Evolutionary conservation across 768 basidiomycete species (phyloP).

Genomic region (Royoungia palumana): DNA sequence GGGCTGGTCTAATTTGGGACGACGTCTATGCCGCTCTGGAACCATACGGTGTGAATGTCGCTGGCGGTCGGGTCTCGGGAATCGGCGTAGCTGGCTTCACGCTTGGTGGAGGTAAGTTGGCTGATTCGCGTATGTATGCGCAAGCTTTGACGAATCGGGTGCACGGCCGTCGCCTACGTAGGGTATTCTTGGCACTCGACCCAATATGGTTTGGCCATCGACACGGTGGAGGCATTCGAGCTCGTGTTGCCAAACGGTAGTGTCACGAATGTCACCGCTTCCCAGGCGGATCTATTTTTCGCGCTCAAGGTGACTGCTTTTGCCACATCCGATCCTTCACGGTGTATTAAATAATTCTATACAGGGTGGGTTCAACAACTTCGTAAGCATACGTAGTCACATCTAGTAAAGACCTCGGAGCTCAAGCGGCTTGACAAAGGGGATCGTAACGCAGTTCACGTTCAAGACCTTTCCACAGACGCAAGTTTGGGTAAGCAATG

Average conservation of each 20-base stretch:
- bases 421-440: conserved; percentile 40
- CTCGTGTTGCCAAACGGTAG: conserved; percentile 58
- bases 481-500: conserved; percentile 22
- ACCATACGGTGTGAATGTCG: conserved; percentile 48
- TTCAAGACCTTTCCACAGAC: conserved; percentile 40
- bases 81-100: conserved; percentile 59
- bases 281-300: conserved; percentile 42
- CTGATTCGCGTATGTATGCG: neutral
- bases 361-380: conserved; percentile 67
- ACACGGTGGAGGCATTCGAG: conserved; percentile 54
- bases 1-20: conserved; percentile 57
- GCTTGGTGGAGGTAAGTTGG: conserved; percentile 50
- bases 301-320: conserved; percentile 36
- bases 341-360: conserved; percentile 1
- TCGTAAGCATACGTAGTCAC: conserved; percentile 31
- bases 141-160: neutral
- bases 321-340: neutral
- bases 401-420: conserved; percentile 4
- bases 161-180: conserved; percentile 14
- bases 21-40: conserved; percentile 56
- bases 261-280: conserved; percentile 34
- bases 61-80: conserved; percentile 57
- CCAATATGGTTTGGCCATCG: conserved; percentile 54
- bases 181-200: conserved; percentile 68
- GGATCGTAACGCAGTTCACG: conserved; percentile 58